Conservation (phyloP, 2,329 filamentous ascomycete species). For the Epichloe uncinata region DNA sequence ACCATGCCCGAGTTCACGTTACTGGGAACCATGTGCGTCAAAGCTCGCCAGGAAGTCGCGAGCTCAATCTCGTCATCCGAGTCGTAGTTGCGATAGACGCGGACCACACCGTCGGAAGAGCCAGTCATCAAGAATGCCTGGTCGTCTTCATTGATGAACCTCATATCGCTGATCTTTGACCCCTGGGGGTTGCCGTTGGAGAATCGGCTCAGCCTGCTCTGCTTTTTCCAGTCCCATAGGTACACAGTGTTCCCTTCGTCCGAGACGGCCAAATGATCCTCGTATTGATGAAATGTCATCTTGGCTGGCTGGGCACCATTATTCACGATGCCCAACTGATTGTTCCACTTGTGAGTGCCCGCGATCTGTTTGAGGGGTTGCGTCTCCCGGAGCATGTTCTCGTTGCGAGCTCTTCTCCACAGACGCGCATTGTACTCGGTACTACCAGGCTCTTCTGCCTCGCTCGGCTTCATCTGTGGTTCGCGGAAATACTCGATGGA, state of each 20-base stretch:
- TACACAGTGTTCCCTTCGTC: slow-evolving; percentile 85
- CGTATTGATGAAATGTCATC: slow-evolving; percentile 96
- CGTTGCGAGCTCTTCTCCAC: slow-evolving; percentile 86
- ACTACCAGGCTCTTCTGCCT: slow-evolving; percentile 91
- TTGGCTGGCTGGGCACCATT: slow-evolving; percentile 82
- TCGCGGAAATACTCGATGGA: slow-evolving; percentile 96
- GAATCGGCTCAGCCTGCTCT: slow-evolving; percentile 65
- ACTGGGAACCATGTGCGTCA: slow-evolving; percentile 87
- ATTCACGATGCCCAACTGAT: slow-evolving; percentile 68
- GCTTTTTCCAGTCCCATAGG: slow-evolving; percentile 86
- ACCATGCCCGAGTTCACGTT: slow-evolving; percentile 92
- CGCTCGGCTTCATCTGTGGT: slow-evolving; percentile 93
- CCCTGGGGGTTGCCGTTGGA: slow-evolving; percentile 82
- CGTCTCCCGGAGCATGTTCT: slow-evolving; percentile 80
- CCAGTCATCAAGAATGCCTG: slow-evolving; percentile 90
- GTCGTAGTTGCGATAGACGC: slow-evolving; percentile 89
- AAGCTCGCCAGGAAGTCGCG: slow-evolving; percentile 78
- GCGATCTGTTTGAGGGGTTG: slow-evolving; percentile 88
- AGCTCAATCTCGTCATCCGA: slow-evolving; percentile 63
- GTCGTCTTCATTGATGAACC: slow-evolving; percentile 97
- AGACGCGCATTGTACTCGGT: slow-evolving; percentile 91
- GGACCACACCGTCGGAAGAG: slow-evolving; percentile 86
- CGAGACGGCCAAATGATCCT: slow-evolving; percentile 85
- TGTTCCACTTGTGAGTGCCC: slow-evolving; percentile 76
- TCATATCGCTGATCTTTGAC: slow-evolving; percentile 85